These are phyloP conservation scores for Claviceps sp. DNA, from an alignment of 2,329 filamentous ascomycete genomes.

Conservation along the genomic window DNA sequence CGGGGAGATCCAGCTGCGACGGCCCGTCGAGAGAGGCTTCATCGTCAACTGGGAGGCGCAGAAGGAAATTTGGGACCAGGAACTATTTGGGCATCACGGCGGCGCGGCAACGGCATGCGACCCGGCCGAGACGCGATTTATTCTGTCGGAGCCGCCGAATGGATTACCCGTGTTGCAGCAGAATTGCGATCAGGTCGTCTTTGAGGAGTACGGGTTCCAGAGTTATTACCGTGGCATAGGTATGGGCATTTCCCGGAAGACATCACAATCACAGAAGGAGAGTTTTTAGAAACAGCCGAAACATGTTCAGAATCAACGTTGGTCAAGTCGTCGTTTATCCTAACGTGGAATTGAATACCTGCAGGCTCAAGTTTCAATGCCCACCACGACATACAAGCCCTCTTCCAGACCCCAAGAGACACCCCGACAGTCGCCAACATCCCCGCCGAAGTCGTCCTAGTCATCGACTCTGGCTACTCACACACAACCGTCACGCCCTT, in stretches of 20 bases:
- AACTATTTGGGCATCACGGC: conserved; percentile 57
- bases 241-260: conserved; percentile 13
- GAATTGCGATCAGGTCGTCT: conserved; percentile 91
- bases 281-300: too few species aligned
- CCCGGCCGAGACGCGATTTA: conserved; percentile 65
- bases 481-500: conserved; percentile 84
- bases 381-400: conserved; percentile 61
- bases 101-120: conserved; percentile 46
- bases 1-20: conserved; percentile 73
- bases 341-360: too few species aligned
- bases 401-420: conserved; percentile 49
- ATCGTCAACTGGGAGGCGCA: conserved; percentile 94
- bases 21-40: conserved; percentile 88
- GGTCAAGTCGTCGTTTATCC: too few species aligned
- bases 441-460: conserved; percentile 68
- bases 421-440: conserved; percentile 24
- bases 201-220: conserved; percentile 91
- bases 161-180: conserved; percentile 66
- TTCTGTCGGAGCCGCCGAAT: conserved; percentile 80
- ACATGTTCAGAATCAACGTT: too few species aligned
- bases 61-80: conserved; percentile 88
- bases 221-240: conserved; percentile 69
- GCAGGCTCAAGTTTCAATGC: conserved; percentile 63
- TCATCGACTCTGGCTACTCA: conserved; percentile 87
- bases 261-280: too few species aligned